Conservation (phyloP, 108 stramenopile genomes). For the Cyclostephanos invisitatus region DNA sequence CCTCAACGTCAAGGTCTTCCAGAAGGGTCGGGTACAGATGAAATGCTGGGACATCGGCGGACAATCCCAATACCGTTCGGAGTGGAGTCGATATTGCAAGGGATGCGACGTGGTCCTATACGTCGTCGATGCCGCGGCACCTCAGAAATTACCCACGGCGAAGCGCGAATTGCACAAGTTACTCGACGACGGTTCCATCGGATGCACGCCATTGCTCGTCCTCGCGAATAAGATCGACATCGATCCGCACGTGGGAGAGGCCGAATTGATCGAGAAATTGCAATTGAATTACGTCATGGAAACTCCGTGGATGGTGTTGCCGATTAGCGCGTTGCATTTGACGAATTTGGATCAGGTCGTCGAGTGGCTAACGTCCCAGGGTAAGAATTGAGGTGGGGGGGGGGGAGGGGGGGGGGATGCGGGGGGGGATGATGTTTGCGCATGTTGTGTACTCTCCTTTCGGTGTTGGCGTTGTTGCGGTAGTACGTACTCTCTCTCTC, state of each 20-base stretch:
- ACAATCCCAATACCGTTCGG: constrained; percentile 90
- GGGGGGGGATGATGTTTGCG: no score
- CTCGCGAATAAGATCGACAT: constrained; percentile 97
- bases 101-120: constrained; percentile 96
- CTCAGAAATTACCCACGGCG: constrained; percentile 83
- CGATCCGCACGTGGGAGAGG: constrained; percentile 81
- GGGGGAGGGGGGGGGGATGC: no score
- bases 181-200: constrained; percentile 89
- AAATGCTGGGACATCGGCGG: constrained; percentile 99
- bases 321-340: constrained; percentile 85
- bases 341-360: constrained; percentile 95
- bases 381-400: constrained; percentile 45
- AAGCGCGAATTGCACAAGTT: constrained; percentile 95
- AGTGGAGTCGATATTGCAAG: constrained; percentile 93
- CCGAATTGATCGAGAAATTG: constrained; percentile 87
- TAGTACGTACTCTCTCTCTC: no score
- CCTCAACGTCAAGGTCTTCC: constrained; percentile 93
- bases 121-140: constrained; percentile 94
- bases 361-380: constrained; percentile 93
- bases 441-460: no score
- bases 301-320: constrained; percentile 96
- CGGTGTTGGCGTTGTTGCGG: no score
- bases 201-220: constrained; percentile 87
- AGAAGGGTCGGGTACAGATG: constrained; percentile 91
- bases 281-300: constrained; percentile 95